Conservation (phyloP, 495 filamentous ascomycete genomes). For the Hypoxylon intermedium region DNA sequence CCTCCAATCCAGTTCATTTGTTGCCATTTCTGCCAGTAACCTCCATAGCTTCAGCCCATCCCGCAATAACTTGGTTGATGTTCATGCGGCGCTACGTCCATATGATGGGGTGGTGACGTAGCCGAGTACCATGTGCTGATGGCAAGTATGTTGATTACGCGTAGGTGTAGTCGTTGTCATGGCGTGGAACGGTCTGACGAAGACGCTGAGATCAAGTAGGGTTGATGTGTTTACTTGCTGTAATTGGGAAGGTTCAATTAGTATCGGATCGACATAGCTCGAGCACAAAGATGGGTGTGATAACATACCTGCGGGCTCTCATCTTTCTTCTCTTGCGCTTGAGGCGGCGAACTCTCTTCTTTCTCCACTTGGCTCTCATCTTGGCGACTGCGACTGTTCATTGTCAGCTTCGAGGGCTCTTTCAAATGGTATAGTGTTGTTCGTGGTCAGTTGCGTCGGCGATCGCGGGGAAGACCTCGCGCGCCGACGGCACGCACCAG, state of each 20-base stretch:
- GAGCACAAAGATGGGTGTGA: constrained; percentile 2
- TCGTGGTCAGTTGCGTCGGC: constrained; percentile 14
- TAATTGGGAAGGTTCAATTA: constrained; percentile 35
- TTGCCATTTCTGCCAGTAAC: constrained; percentile 32
- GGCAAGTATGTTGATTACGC: constrained; percentile 23
- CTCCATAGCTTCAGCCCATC: constrained; percentile 18
- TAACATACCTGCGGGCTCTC: constrained; percentile 79
- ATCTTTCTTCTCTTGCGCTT: constrained; percentile 99
- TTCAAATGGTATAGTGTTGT: constrained; percentile 15
- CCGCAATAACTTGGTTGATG: constrained; percentile 6
- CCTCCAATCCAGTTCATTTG: constrained; percentile 36
- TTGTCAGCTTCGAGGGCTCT: constrained; percentile 17
- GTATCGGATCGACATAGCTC: neutral
- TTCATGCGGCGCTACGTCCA: constrained; percentile 4
- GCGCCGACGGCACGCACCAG: constrained; percentile 1
- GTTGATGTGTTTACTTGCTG: constrained; percentile 73
- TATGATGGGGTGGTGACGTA: constrained; percentile 8
- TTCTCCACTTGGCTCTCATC: constrained; percentile 99
- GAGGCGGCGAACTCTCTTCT: constrained; percentile 97
- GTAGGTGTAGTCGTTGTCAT: constrained; percentile 40
- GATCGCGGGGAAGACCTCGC: constrained; percentile 27
- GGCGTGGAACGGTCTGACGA: constrained; percentile 39
- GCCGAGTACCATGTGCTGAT: constrained; percentile 24
- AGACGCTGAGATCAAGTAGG: constrained; percentile 67
- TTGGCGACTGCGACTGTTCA: constrained; percentile 57